Evolutionary conservation across 192 early-diverging fungal genomes (phyloP), one percentile per base, ranked within the genome.

Genomic region (Mortierella antarctica): DNA sequence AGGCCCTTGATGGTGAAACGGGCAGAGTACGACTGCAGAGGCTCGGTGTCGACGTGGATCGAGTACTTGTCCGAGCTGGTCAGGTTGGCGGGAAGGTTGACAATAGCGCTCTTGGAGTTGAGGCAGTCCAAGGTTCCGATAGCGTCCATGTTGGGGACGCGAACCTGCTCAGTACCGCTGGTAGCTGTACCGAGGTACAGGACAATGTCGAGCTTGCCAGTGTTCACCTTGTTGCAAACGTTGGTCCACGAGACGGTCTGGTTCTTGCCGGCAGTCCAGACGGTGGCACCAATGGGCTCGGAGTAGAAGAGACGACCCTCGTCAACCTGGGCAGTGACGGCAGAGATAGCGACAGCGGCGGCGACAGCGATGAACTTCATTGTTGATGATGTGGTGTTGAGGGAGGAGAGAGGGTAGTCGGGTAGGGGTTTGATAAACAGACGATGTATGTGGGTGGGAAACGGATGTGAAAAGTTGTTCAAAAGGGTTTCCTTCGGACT

Each of bases 291-390:
- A 50, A 51, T 62, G 58, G 76, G 76, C 58, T 60, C 57, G 51
- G 76, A 42, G 76, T 79, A 79, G 57, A 42, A 71, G 63, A 79
- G 76, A 20, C 76, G 76, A 31, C 63, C 69, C 69, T 79, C 69
- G 31, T 79, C 74, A 21, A 40, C 74, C 69, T 79, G 76, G 46
- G 76, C 76, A 56, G 70, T 57, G 64, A 71, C 69, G 50, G 69
- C 57, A 12, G 74, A 69, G 59, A 64, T 70, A 48, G 75, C 75
- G 21, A 68, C 56, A 49, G 65, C 67, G 31, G 74, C 63, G 69
- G 71, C 23, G 53, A 79, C 7, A 61, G 55, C 54, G 47, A 49
- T 58, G 65, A 41, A 79, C 64, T 79, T 79, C 76, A 79, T 79
- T 4, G 48, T 58, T 50, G 56, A 5, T 64, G 18, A 23, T 73